Evolutionary conservation across 1,284 basidiomycete genomes (phyloP).

Genomic region (Rhizopogon parksii): DNA sequence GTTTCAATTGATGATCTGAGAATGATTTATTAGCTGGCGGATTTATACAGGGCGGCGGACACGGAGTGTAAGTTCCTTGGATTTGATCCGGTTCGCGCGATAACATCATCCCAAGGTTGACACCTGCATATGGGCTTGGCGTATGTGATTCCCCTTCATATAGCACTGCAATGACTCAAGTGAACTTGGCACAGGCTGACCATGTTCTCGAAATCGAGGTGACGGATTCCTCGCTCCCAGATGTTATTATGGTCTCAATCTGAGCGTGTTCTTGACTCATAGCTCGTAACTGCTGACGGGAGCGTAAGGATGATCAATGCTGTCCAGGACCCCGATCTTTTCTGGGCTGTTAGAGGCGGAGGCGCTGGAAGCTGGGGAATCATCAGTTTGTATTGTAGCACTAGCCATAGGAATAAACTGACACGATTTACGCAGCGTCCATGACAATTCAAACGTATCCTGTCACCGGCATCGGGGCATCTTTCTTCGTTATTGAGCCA

Average conservation of each 20-base stretch:
- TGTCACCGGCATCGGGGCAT: constrained; percentile 11
- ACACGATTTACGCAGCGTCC: constrained; percentile 9
- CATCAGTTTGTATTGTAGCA: constrained; percentile 13
- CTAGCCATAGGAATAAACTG: neutral
- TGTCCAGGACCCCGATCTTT: constrained; percentile 19
- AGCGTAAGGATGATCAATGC: constrained; percentile 14
- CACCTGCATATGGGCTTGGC: constrained; percentile 17
- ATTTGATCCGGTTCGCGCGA: neutral
- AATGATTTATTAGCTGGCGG: constrained; percentile 12
- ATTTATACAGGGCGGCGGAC: constrained; percentile 22
- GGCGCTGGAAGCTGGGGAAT: constrained; percentile 23
- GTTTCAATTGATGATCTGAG: too few species aligned
- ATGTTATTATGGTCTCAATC: neutral
- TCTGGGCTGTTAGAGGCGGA: constrained; percentile 21
- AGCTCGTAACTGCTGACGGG: constrained; percentile 19
- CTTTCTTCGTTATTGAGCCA: constrained; percentile 9
- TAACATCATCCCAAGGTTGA: neutral
- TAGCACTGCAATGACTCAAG: neutral
- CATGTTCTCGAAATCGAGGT: constrained; percentile 8
- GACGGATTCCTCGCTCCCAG: neutral
- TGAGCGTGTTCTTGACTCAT: too few species aligned
- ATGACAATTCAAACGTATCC: constrained; percentile 13
- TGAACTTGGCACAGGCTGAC: constrained; percentile 1
- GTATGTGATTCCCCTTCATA: constrained; percentile 7
- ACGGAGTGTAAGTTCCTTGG: constrained; percentile 14